phyloP scores from a whole-genome alignment of 2,329 filamentous ascomycete species.

The Fonsecaea pedrosoi region DNA sequence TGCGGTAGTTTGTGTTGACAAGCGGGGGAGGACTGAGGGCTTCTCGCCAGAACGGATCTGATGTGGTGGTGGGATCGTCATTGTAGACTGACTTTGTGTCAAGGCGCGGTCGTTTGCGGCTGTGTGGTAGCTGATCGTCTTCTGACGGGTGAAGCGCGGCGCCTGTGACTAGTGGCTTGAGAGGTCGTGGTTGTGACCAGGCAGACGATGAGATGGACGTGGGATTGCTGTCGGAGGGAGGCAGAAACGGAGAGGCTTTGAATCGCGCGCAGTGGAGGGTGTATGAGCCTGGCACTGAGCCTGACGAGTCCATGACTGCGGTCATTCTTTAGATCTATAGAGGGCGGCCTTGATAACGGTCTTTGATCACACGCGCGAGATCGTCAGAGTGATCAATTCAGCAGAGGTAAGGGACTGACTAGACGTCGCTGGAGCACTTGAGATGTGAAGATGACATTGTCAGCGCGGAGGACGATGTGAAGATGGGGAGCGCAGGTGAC shows the following conservation, averaged over 20 bases:
- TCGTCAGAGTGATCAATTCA: background rate
- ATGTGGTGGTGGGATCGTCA: constrained; percentile 4
- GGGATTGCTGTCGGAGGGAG: constrained; percentile 20
- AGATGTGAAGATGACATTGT: constrained; percentile 4
- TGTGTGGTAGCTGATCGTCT: constrained; percentile 10
- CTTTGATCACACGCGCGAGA: background rate
- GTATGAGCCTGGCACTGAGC: constrained; percentile 32
- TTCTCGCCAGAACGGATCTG: constrained; percentile 16
- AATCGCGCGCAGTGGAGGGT: constrained; percentile 23
- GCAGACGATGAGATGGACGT: constrained; percentile 2
- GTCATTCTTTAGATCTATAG: constrained; percentile 15
- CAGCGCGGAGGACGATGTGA: background rate
- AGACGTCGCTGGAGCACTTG: background rate
- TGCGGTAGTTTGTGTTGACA: constrained; percentile 49
- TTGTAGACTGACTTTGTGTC: constrained; percentile 3
- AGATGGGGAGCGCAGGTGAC: background rate
- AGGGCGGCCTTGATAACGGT: no score
- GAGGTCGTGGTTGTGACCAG: constrained; percentile 10
- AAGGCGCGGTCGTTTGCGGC: constrained; percentile 28
- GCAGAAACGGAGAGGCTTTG: constrained; percentile 31
- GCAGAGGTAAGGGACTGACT: background rate
- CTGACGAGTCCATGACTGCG: constrained; percentile 24
- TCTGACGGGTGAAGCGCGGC: background rate
- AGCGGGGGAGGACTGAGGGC: constrained; percentile 47
- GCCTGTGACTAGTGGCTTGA: constrained; percentile 2